Base-by-base conservation (phyloP, 169 alveolate species). In the Cystoisospora suis region DNA sequence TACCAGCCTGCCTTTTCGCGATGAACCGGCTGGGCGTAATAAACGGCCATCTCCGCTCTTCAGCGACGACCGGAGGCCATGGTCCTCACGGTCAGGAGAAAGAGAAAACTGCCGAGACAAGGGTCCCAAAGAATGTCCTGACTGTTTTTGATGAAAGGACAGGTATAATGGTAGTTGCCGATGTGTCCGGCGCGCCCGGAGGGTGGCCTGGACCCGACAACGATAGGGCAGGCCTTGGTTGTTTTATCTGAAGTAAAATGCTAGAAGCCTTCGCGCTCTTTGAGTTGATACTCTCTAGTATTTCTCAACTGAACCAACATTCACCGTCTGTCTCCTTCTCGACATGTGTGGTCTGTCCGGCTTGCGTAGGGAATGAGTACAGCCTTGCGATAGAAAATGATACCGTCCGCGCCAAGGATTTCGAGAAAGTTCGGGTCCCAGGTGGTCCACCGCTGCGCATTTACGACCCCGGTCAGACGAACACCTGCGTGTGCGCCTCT, bases 401-500 rank as follows among this genome's bases (percentile, higher is more conserved):
- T 38, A 94, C 96, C 45, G 94, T 97, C 59, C 69, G 88, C 34
- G 96, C 97, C 20, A 95, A 91, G 34, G 97, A 96, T 61, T 83
- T 97, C 77, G 94, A 87, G 29, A 93, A 94, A 91, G 90, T 97
- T 47, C 92, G 93, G 85, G 91, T 89, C 34, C 83, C 93, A 15
- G 91, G 94, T 29, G 97, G 97, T 34, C 92, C 89, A 44, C 90
- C 92, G 7, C 90, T 96, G 59, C 91, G 95, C 86, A 87, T 93
- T 40, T 96, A 93, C 88, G 98, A 97, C 90, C 98, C 98, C 38
- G 98, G 97, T 27, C 96, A 96, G 77, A 95, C 94, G 96, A 95
- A 95, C 86, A 96, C 98, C 9, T 94, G 95, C 58, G 86, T 89
- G 86, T 94, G 98, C 93, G 79, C 94, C 23, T 95, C 97, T 32